phyloP scores from a whole-genome alignment of 805 yeast genomes.

The baker's yeast (Saccharomyces cerevisiae) region DNA sequence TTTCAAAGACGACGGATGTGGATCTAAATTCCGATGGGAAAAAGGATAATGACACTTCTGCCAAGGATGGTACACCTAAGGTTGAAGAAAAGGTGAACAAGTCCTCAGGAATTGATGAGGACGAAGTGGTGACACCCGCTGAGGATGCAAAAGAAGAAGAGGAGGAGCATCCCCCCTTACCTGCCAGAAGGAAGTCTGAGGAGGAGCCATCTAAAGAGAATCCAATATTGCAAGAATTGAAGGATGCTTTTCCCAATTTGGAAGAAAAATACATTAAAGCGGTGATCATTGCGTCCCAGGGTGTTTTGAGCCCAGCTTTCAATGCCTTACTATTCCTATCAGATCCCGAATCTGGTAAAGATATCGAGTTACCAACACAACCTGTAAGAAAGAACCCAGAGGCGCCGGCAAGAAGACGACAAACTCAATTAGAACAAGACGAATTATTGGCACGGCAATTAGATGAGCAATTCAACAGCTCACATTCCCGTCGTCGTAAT shows the following conservation, averaged over 20 bases:
- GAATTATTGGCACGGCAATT: constrained; percentile 75
- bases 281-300: constrained; percentile 77
- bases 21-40: background rate
- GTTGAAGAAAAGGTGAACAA: constrained; percentile 9
- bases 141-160: constrained; percentile 7
- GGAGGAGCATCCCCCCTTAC: constrained; percentile 20
- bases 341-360: constrained; percentile 51
- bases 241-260: constrained; percentile 77
- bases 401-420: constrained; percentile 25
- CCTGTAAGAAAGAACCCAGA: constrained; percentile 10
- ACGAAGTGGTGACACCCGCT: background rate
- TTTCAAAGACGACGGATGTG: background rate
- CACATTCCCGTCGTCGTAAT: constrained; percentile 5
- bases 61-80: constrained; percentile 11
- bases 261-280: constrained; percentile 69
- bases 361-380: constrained; percentile 42
- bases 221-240: constrained; percentile 41
- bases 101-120: constrained; percentile 2
- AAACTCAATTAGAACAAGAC: constrained; percentile 55
- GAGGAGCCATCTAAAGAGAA: constrained; percentile 10
- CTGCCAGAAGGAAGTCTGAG: constrained; percentile 13
- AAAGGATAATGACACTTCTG: constrained; percentile 7
- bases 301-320: constrained; percentile 76
- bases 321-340: constrained; percentile 74
- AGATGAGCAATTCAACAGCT: constrained; percentile 51